These are phyloP conservation scores for Populus davidiana DNA, from an alignment of 345 rosid species.

Conservation along the genomic window DNA sequence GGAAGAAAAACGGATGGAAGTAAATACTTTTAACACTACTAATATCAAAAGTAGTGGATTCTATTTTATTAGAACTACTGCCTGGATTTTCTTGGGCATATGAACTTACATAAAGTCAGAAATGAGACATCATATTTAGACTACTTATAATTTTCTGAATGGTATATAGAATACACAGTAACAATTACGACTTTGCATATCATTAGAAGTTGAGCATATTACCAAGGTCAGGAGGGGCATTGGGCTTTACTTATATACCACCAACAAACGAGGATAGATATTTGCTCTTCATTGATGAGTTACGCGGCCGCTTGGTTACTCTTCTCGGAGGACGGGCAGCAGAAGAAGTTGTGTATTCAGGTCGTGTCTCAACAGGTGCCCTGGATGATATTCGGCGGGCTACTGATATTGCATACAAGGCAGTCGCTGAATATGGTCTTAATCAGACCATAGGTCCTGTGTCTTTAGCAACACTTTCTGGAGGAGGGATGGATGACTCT, in stretches of 20 bases:
- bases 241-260: constrained; percentile 86
- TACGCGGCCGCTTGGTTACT: constrained; percentile 90
- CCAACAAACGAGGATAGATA: constrained; percentile 85
- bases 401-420: constrained; percentile 95
- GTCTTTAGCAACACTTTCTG: constrained; percentile 76
- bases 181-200: constrained; percentile 7
- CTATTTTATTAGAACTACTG: not conserved
- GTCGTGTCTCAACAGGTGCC: constrained; percentile 82
- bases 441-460: constrained; percentile 79
- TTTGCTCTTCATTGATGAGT: constrained; percentile 87
- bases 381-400: constrained; percentile 94
- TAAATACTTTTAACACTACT: not conserved
- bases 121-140: not conserved
- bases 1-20: not conserved
- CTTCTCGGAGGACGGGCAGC: constrained; percentile 99
- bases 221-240: constrained; percentile 96
- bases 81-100: not conserved
- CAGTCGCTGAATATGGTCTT: constrained; percentile 97
- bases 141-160: not conserved
- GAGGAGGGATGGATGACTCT: constrained; percentile 81
- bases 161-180: not conserved
- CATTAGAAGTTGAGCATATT: constrained; percentile 88
- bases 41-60: not conserved
- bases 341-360: constrained; percentile 84
- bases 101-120: not conserved